Evolutionary conservation across 495 filamentous ascomycete species (phyloP).

Genomic region (Friedmanniomyces endolithicus): DNA sequence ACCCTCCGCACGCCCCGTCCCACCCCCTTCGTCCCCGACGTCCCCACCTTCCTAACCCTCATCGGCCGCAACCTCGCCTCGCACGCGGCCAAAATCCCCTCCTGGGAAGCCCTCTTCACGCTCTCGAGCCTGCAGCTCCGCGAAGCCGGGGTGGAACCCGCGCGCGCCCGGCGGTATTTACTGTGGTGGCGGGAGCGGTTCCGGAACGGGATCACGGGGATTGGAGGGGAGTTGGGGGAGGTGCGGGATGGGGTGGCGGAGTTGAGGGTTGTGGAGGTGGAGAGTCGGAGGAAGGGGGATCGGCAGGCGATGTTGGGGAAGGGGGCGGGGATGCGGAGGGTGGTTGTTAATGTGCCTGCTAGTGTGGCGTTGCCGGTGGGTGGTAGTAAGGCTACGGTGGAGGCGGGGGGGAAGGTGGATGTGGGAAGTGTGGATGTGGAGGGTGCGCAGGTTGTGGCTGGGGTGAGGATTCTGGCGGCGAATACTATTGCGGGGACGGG

Average conservation of each 20-base stretch:
- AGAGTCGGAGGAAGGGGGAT: slow-evolving; percentile 16
- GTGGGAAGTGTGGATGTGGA: slow-evolving; percentile 26
- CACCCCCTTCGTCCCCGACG: slow-evolving; percentile 77
- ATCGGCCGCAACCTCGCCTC: slow-evolving; percentile 78
- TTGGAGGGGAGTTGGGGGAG: slow-evolving; percentile 62
- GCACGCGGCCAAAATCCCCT: slow-evolving; percentile 69
- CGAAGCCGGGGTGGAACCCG: slow-evolving; percentile 73
- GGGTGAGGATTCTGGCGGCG: slow-evolving; percentile 52
- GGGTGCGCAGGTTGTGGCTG: slow-evolving; percentile 36
- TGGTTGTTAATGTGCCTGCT: slow-evolving; percentile 59
- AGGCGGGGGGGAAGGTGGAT: slow-evolving; percentile 21
- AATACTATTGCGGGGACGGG: slow-evolving; percentile 59
- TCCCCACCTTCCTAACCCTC: slow-evolving; percentile 72
- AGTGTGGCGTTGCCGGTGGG: slow-evolving; percentile 19
- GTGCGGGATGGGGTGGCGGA: slow-evolving; percentile 62
- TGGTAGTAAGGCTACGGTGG: neutral
- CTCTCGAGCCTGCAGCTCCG: slow-evolving; percentile 63
- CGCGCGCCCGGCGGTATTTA: slow-evolving; percentile 70
- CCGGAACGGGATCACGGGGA: slow-evolving; percentile 56
- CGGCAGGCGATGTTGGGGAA: slow-evolving; percentile 34
- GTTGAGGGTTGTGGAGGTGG: slow-evolving; percentile 54
- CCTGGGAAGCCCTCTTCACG: slow-evolving; percentile 80
- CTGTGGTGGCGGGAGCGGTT: slow-evolving; percentile 78
- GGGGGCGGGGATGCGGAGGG: slow-evolving; percentile 42
- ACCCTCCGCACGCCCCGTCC: slow-evolving; percentile 44